phyloP scores from a whole-genome alignment of 306 rosid species.

The Quercus robur region DNA sequence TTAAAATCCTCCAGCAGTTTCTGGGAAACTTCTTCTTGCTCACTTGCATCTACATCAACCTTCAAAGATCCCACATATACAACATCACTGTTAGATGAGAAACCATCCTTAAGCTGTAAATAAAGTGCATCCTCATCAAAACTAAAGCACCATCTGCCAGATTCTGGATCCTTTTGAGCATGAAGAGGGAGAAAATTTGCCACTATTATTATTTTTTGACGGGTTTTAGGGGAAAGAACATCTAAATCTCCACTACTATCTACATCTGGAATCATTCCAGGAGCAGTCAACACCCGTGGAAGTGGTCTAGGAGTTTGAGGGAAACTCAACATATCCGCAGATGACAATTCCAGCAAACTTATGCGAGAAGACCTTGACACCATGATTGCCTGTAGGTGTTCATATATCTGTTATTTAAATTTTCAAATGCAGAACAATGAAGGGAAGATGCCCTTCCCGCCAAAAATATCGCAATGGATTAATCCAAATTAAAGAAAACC shows the following conservation, averaged over 20 bases:
- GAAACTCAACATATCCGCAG: conserved; percentile 53
- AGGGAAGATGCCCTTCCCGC: conserved; percentile 9
- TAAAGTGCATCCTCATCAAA: conserved; percentile 68
- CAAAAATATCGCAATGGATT: neutral
- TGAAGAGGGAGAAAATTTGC: conserved; percentile 71
- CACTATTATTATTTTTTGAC: conserved; percentile 53
- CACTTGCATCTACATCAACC: conserved; percentile 52
- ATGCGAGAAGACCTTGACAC: conserved; percentile 45
- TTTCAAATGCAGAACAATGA: neutral
- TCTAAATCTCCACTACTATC: conserved; percentile 33
- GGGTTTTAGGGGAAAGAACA: conserved; percentile 27
- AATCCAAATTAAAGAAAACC: conserved; percentile 5
- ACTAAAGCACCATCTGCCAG: conserved; percentile 69
- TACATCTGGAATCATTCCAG: conserved; percentile 46
- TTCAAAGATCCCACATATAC: conserved; percentile 67
- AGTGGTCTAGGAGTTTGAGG: conserved; percentile 56
- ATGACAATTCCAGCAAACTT: conserved; percentile 57
- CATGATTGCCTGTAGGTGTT: conserved; percentile 32
- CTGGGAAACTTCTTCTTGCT: conserved; percentile 68
- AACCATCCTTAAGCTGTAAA: conserved; percentile 62
- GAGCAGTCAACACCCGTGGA: conserved; percentile 50
- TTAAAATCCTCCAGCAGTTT: conserved; percentile 71
- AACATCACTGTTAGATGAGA: conserved; percentile 51
- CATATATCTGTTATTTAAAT: conserved; percentile 16
- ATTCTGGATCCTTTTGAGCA: conserved; percentile 48